Evolutionary conservation across 345 rosid species (phyloP), one percentile per base, ranked within the genome.

Genomic region (Eucalyptus paniculata): DNA sequence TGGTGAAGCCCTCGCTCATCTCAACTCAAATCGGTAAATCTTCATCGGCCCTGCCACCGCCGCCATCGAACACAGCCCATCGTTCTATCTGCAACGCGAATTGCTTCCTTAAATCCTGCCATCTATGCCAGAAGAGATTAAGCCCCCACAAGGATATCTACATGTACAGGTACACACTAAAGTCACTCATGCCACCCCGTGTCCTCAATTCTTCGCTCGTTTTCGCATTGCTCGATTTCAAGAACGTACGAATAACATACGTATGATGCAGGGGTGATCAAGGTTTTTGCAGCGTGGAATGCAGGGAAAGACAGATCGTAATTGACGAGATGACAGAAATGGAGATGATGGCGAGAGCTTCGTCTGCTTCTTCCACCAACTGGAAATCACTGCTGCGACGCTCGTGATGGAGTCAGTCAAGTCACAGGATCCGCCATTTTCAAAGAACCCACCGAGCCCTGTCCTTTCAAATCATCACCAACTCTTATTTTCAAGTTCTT

Each of bases 221-320:
- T n/a, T n/a, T 65, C 40, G 37, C 16, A 65, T 65, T 10, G 83
- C 42, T 77, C 47, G 47, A 37, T 77, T 37, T 77, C 47, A 23
- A 56, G 62, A 77, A 77, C 7, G 45, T 21, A 3, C 47, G 24
- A 21, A 37, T 24, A 77, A 58, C 26, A 30, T 7, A 30, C 34
- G 40, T 9, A 42, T 8, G 58, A 34, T 37, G 90, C 94, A 97
- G 98, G 91, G 98, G 98, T 50, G 98, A 97, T 89, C 92, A 91
- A 92, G 99, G 98, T 13, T 97, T 94, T 87, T 97, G 98, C 92
- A 96, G 98, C 89, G 90, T 77, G 87, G 94, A 93, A 88, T 97
- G 99, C 94, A 91, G 99, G 86, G 89, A 94, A 54, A 92, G 96
- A 89, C 99, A 96, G 89, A 95, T 96, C 3, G 51, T 87, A 18